These are phyloP conservation scores for Xylaria sp. DNA, from an alignment of 2,329 filamentous ascomycete species.

Conservation along the genomic window DNA sequence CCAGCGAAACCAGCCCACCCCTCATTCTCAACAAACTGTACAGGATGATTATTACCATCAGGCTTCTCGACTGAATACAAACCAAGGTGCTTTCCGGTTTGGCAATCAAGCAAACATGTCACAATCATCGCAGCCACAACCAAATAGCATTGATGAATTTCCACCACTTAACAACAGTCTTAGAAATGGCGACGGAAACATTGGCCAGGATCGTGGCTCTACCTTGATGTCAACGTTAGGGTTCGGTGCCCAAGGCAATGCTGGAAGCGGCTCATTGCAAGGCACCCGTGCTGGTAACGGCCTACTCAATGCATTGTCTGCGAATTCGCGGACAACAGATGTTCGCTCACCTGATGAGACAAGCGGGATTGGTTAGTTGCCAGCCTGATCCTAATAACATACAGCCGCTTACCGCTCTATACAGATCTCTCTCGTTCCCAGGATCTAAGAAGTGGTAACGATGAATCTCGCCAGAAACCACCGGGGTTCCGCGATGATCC, in stretches of 20 bases:
- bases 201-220: slow-evolving; percentile 59
- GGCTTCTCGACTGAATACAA: slow-evolving; percentile 45
- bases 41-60: slow-evolving; percentile 55
- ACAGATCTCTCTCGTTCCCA: slow-evolving; percentile 49
- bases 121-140: slow-evolving; percentile 54
- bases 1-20: slow-evolving; percentile 58
- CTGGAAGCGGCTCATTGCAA: slow-evolving; percentile 46
- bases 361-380: slow-evolving; percentile 44
- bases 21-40: slow-evolving; percentile 56
- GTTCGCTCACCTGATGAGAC: slow-evolving; percentile 55
- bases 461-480: slow-evolving; percentile 54
- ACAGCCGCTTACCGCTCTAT: slow-evolving; percentile 33
- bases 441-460: slow-evolving; percentile 51
- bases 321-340: slow-evolving; percentile 59
- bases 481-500: slow-evolving; percentile 52
- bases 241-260: slow-evolving; percentile 56
- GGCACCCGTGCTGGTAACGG: slow-evolving; percentile 61
- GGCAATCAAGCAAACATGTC: slow-evolving; percentile 52
- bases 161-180: slow-evolving; percentile 59
- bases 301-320: slow-evolving; percentile 67
- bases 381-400: neutral
- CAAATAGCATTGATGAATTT: slow-evolving; percentile 63
- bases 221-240: slow-evolving; percentile 60
- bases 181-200: slow-evolving; percentile 61
- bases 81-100: slow-evolving; percentile 60